phyloP scores from a whole-genome alignment of 768 basidiomycete species.

The Baorangia bicolor region DNA sequence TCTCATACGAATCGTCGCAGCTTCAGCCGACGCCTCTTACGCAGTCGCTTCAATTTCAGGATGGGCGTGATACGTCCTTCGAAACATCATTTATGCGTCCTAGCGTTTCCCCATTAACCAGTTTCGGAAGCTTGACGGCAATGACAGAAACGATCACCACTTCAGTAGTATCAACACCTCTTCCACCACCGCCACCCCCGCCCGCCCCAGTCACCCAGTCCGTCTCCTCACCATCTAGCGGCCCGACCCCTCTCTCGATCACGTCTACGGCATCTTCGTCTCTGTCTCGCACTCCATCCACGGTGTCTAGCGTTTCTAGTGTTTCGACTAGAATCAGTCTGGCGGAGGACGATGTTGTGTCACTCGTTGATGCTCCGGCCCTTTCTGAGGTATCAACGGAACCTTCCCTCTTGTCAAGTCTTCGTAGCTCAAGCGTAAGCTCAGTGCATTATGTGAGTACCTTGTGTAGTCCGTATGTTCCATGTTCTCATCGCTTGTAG shows the following conservation, averaged over 20 bases:
- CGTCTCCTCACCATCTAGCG: conserved; percentile 34
- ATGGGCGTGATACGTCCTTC: conserved; percentile 61
- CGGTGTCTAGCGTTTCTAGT: conserved; percentile 42
- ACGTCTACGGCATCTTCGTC: conserved; percentile 32
- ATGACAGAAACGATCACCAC: conserved; percentile 35
- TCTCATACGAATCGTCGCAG: conserved; percentile 77
- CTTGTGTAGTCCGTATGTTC: background rate
- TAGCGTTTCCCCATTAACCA: conserved; percentile 41
- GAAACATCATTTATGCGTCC: conserved; percentile 76
- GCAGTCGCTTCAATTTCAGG: conserved; percentile 48
- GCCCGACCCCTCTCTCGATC: conserved; percentile 30
- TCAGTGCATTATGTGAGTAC: conserved; percentile 38
- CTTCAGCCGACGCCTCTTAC: conserved; percentile 69
- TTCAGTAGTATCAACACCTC: conserved; percentile 15
- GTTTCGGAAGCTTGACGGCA: conserved; percentile 34
- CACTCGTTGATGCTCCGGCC: conserved; percentile 17
- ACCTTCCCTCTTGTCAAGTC: conserved; percentile 57
- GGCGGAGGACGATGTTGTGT: conserved; percentile 30
- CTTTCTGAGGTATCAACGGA: conserved; percentile 46
- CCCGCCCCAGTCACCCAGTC: conserved; percentile 24
- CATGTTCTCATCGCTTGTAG: conserved; percentile 9
- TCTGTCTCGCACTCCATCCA: conserved; percentile 40
- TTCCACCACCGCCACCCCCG: background rate
- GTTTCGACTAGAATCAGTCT: conserved; percentile 40
- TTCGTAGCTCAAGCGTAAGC: conserved; percentile 21